Evolutionary conservation across 2,329 filamentous ascomycete genomes (phyloP), one percentile per base, ranked within the genome.

Genomic region (Aureobasidium sp.): DNA sequence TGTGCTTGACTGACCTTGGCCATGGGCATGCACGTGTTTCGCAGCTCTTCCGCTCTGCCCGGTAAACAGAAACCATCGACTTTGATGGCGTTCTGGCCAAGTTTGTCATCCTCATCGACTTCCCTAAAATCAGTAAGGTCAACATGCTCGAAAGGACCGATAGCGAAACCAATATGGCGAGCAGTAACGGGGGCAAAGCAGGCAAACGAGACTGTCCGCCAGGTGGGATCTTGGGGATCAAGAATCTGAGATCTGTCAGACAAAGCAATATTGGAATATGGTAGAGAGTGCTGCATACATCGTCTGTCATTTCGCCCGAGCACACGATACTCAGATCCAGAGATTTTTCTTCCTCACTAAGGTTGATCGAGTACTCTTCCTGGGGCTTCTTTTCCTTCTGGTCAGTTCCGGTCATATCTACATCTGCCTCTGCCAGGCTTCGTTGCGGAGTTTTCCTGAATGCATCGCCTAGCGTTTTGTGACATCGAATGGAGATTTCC

Each of bases 121-220:
- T 90, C 88, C 47, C 94, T 84, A 62, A 88, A 95, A 61, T 91
- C 87, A 2, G 88, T 86, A 4, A 98, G 75, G 64, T 96, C 88
- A 50, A 97, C 84, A 60, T 91, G 86, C 68, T 97, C 90, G 66
- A 98, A 98, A 0, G 94, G 93, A 0, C 94, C 93, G 53, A 97
- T 81, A 2, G 90, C 88, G 67, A 98, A 95, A 4, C 90, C 91
- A 58, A 98, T 84, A 66, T 97, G 91, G 57, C 90, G 86, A 1
- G 91, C 85, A 1, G 90, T 84, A 7, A 93, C 81, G 47, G 86
- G 82, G 57, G 84, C 83, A 56, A 80, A 79, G 45, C 87, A 85
- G 53, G 83, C 81, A 65, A 97, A 98, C 0, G 85, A 88, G 65
- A 93, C 87, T 2, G 88, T 90, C 70, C 95, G 96, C 66, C 89